phyloP scores from a whole-genome alignment of 257 asterid genomes.

The Nicotiana knightiana region DNA sequence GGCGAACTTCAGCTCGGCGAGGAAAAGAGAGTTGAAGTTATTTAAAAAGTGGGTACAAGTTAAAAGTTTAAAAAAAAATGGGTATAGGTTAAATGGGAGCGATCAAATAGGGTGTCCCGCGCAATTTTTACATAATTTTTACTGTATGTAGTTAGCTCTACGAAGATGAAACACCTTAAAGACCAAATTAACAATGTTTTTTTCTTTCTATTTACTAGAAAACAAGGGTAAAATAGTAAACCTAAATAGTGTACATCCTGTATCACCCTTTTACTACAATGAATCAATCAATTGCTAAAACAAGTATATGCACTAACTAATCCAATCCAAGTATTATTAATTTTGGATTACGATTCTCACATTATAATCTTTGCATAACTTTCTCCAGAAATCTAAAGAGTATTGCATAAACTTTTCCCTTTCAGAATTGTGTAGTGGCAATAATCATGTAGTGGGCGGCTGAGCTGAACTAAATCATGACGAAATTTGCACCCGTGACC shows the following conservation, averaged over 20 bases:
- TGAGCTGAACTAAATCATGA: not conserved
- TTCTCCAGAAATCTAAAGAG: not conserved
- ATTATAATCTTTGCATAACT: not conserved
- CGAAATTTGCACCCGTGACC: not conserved
- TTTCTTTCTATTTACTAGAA: not conserved
- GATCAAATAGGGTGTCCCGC: too few relatives aligned
- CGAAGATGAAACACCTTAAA: not conserved
- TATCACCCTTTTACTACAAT: too few relatives aligned
- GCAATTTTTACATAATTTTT: too few relatives aligned
- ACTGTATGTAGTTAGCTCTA: not conserved
- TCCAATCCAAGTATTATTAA: too few relatives aligned
- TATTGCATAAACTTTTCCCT: not conserved
- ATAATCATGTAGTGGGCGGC: conserved; percentile 1
- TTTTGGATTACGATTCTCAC: not conserved
- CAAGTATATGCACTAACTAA: not conserved
- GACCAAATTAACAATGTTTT: not conserved
- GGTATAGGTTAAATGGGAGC: too few relatives aligned
- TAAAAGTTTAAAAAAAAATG: too few relatives aligned
- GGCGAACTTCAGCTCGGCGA: too few relatives aligned
- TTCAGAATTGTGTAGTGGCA: not conserved
- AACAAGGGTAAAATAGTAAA: too few relatives aligned
- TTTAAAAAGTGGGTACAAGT: too few relatives aligned
- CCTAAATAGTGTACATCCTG: not conserved
- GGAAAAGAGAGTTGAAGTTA: too few relatives aligned
- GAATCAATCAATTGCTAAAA: too few relatives aligned